These are phyloP conservation scores for Phytopythium boreale DNA, from an alignment of 352 stramenopile genomes.

Conservation along the genomic window DNA sequence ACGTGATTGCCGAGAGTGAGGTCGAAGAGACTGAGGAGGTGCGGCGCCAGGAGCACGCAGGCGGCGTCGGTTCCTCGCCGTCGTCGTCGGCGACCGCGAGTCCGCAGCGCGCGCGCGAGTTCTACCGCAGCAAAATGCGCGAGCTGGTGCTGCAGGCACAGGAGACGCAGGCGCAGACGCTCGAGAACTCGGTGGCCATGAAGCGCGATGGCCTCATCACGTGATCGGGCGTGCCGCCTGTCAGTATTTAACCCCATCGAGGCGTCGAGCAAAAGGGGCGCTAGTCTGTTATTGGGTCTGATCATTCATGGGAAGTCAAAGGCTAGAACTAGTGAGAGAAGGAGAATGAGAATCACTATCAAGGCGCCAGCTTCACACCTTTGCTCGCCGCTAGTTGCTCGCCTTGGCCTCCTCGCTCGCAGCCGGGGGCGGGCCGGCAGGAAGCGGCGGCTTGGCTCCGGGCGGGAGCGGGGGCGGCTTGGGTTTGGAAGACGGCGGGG, in stretches of 20 bases:
- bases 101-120: conserved; percentile 23
- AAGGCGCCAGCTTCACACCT: conserved; percentile 15
- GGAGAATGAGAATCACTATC: background rate
- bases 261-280: too few species aligned
- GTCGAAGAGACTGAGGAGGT: conserved; percentile 13
- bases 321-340: background rate
- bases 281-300: background rate
- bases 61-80: background rate
- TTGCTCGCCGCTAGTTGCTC: conserved; percentile 15
- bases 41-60: background rate
- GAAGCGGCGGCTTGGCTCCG: conserved; percentile 61
- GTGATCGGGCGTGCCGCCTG: conserved; percentile 6
- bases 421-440: conserved; percentile 46
- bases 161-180: conserved; percentile 61
- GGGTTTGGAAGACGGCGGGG: conserved; percentile 31
- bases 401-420: conserved; percentile 10
- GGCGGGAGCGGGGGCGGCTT: conserved; percentile 53
- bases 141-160: conserved; percentile 67
- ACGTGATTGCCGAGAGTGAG: conserved; percentile 17
- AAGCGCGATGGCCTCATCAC: conserved; percentile 39
- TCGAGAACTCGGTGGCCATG: conserved; percentile 57
- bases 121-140: conserved; percentile 64
- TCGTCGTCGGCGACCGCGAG: background rate
- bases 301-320: background rate
- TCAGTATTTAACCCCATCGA: conserved; percentile 1